Evolutionary conservation across 805 yeast genomes (phyloP).

Genomic region (Metschnikowia kunwiensis): DNA sequence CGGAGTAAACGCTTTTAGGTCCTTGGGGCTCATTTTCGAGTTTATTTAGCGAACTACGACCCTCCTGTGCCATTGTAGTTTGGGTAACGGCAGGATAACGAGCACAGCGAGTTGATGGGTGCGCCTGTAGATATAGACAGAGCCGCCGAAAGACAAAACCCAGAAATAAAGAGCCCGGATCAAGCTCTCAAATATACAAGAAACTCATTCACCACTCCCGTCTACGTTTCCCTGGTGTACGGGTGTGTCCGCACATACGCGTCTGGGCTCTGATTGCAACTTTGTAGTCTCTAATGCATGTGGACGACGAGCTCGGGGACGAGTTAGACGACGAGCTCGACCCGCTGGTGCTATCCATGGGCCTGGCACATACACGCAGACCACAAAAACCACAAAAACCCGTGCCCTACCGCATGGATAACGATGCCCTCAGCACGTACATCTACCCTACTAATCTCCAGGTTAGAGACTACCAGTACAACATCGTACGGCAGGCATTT

Average conservation of each 20-base stretch:
- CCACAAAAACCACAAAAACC: background rate
- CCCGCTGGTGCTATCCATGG: conserved; percentile 6
- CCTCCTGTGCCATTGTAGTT: too few relatives aligned
- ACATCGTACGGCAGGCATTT: conserved; percentile 70
- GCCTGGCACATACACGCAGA: background rate
- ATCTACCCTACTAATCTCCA: conserved; percentile 85
- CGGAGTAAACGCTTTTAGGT: conserved; percentile 21
- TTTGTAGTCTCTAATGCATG: too few relatives aligned
- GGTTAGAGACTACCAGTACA: conserved; percentile 83
- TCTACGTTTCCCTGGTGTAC: background rate
- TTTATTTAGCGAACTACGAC: too few relatives aligned
- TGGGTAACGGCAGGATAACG: too few relatives aligned
- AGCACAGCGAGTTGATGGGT: too few relatives aligned
- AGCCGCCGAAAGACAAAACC: too few relatives aligned
- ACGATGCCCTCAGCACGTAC: conserved; percentile 37
- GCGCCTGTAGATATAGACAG: too few relatives aligned
- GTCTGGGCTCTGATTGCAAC: too few relatives aligned
- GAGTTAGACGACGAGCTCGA: conserved; percentile 15
- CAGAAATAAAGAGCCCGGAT: too few relatives aligned
- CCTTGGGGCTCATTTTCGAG: background rate
- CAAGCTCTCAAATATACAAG: too few relatives aligned
- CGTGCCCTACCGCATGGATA: conserved; percentile 10
- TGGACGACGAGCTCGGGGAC: background rate
- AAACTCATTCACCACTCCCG: too few relatives aligned
- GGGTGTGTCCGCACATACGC: too few relatives aligned